Percentiles rank a stretch among this genome's conserved stretches.
phyloP scores from a whole-genome alignment of 805 yeast genomes.

The Saccharomycopsis javanensis region DNA sequence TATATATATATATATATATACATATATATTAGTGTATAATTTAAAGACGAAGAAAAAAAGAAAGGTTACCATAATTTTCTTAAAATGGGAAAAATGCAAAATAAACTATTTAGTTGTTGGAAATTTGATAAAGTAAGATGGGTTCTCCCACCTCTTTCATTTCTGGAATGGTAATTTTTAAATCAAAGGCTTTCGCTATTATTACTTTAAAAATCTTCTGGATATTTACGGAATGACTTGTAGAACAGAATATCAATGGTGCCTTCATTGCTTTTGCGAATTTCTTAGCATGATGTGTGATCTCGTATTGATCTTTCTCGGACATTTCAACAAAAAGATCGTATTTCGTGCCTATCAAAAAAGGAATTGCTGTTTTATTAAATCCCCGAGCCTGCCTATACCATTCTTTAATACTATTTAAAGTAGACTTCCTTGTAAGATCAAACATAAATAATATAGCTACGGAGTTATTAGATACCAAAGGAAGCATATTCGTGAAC shows the following conservation, averaged over 20 bases:
- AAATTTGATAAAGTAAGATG: conserved; percentile 46
- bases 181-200: conserved; percentile 81
- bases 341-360: conserved; percentile 87
- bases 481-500: conserved; percentile 89
- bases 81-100: not conserved
- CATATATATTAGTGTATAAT: not conserved
- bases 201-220: conserved; percentile 90
- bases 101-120: not conserved
- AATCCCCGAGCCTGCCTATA: conserved; percentile 84
- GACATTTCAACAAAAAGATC: conserved; percentile 77
- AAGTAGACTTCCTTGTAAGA: conserved; percentile 73
- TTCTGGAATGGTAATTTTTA: conserved; percentile 75
- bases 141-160: conserved; percentile 88
- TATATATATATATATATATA: not conserved
- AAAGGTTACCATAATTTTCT: not conserved
- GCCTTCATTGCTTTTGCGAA: conserved; percentile 89
- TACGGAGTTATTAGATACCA: conserved; percentile 86
- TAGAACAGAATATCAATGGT: conserved; percentile 75
- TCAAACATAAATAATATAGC: conserved; percentile 88
- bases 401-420: conserved; percentile 90
- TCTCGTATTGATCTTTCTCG: conserved; percentile 70
- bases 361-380: conserved; percentile 83
- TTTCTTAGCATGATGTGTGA: conserved; percentile 71
- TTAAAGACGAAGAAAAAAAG: not conserved
- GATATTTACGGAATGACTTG: conserved; percentile 84